These are phyloP conservation scores for Rubia yunnanensis DNA, from an alignment of 257 asterid species.

Conservation along the genomic window DNA sequence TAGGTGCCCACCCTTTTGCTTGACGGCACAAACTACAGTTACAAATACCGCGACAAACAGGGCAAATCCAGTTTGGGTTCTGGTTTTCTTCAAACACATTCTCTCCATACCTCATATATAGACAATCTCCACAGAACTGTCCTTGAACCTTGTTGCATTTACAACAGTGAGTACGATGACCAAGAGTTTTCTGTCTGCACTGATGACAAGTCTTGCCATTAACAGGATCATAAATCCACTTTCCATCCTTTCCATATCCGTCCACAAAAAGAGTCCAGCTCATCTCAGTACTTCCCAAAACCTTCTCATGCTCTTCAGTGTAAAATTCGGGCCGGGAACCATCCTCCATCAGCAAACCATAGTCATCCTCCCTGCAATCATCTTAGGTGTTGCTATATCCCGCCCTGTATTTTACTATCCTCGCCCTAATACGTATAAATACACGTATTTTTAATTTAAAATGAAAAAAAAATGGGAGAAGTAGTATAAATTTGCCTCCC, in stretches of 20 bases:
- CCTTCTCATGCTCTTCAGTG: slow-evolving; percentile 73
- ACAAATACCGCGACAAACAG: slow-evolving; percentile 90
- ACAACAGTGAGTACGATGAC: slow-evolving; percentile 77
- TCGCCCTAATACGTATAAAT: too few relatives aligned
- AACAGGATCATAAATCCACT: slow-evolving; percentile 75
- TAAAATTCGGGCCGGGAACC: slow-evolving; percentile 78
- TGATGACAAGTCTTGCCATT: slow-evolving; percentile 92
- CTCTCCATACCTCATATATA: slow-evolving; percentile 97
- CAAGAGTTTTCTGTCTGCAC: slow-evolving; percentile 97
- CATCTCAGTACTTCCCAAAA: slow-evolving; percentile 77
- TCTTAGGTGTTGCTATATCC: too few relatives aligned
- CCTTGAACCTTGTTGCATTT: slow-evolving; percentile 76
- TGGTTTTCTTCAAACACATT: slow-evolving; percentile 79
- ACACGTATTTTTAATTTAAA: too few relatives aligned
- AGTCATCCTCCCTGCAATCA: slow-evolving; percentile 15
- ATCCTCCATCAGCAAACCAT: slow-evolving; percentile 42
- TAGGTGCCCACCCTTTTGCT: slow-evolving; percentile 95
- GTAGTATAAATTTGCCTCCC: too few relatives aligned
- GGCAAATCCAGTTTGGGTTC: slow-evolving; percentile 86
- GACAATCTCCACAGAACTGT: slow-evolving; percentile 98
- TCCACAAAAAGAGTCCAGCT: slow-evolving; percentile 80
- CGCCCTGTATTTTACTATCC: too few relatives aligned
- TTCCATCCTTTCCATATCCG: slow-evolving; percentile 79
- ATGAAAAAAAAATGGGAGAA: too few relatives aligned
- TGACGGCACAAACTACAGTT: slow-evolving; percentile 97